These are phyloP conservation scores for Pleurozium schreberi DNA, from an alignment of 225 moss, liverwort and hornwort genomes.

Conservation along the genomic window DNA sequence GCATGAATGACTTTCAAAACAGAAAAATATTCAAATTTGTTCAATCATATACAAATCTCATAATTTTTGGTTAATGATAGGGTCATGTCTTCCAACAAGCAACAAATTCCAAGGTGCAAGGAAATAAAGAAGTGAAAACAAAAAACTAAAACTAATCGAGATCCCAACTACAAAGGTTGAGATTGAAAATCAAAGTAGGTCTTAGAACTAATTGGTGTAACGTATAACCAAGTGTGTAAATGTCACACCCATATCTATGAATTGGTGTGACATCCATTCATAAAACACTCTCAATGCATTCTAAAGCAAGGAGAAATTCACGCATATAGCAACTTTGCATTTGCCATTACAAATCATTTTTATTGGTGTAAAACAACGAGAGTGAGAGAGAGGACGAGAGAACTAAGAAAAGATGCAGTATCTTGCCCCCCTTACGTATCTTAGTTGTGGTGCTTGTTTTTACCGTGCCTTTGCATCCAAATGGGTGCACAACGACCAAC, in stretches of 20 bases:
- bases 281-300: no score
- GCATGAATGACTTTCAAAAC: fast-evolving
- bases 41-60: no score
- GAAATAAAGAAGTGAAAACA: not conserved
- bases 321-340: fast-evolving
- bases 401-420: no score
- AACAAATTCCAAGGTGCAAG: fast-evolving
- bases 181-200: not conserved
- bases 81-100: not conserved
- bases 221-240: fast-evolving
- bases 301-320: fast-evolving
- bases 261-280: not conserved
- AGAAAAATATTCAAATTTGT: not conserved
- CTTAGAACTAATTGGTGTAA: not conserved
- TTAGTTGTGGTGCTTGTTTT: fast-evolving
- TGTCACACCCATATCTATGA: not conserved
- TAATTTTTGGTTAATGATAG: no score
- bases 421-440: not conserved
- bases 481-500: no score
- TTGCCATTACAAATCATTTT: no score
- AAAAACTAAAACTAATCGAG: not conserved
- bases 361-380: no score
- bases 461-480: no score
- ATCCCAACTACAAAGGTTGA: not conserved
- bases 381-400: no score